Base-by-base conservation (phyloP, 768 basidiomycete species). In the Termitomyces titanicus region DNA sequence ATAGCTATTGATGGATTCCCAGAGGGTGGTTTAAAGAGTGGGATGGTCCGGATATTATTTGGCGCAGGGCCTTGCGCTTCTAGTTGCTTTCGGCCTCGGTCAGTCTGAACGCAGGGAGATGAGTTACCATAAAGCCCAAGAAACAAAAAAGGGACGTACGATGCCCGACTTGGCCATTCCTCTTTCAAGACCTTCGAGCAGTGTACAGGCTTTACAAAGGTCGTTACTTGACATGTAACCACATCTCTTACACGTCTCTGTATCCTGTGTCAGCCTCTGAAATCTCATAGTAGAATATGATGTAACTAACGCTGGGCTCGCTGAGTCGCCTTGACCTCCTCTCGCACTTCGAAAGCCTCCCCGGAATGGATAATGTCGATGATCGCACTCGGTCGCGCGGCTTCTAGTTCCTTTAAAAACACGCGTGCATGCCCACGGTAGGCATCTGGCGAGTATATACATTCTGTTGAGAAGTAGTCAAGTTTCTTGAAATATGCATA, bases 401-500 rank as follows among this genome's bases (percentile, higher is more conserved):
- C 92, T 74, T 99, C 97, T 13, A 98, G 78, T 60, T 97, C 93
- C 70, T 99, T 99, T 37, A 99, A 81, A 63, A 98, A 96, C 0
- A 83, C 85, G 46, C 97, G 82, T 1, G 97, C 94, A 67, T 98
- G 95, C 0, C 97, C 97, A 8, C 97, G 89, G 68, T 99, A 99
- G 5, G 97, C 97, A 68, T 98, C 97, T 9, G 97, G 96, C 4
- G 94, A 95, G 70, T 99, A 99, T 62, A 98, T 98, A 69, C 97
- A 99, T 68, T 99, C 97, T 8, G 96, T 99, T 2, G 95, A 98
- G 72, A 97, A 98, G 70, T 99, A 99, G 66, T 98, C 95, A 20
- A 99, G 79, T 71, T 98, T 97, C 77, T 96, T 98, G 79, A 98
- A 98, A 72, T 99, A 98, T 9, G 96, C 96, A 69, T 98, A 98